A percentile compares a stretch with the other conserved stretches of the same genome.
Evolutionary conservation across 805 yeast genomes (phyloP).

Genomic region (Pichia rugopelliculosa): DNA sequence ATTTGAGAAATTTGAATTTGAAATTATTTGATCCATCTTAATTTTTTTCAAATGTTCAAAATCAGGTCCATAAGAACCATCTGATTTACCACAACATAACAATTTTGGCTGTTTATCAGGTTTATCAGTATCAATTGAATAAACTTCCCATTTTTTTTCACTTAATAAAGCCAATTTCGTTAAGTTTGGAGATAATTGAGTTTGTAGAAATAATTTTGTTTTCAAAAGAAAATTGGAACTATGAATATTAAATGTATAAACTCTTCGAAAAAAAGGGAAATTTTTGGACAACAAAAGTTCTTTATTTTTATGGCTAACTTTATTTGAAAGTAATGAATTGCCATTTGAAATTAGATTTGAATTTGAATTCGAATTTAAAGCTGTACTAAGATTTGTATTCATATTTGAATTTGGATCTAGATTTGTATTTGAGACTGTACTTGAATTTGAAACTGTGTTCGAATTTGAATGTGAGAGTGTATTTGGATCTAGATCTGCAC

Average conservation of each 20-base stretch:
- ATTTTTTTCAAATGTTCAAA: conserved; percentile 32
- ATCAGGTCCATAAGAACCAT: conserved; percentile 58
- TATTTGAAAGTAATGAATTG: background rate
- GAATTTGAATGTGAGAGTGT: no score
- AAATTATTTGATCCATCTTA: conserved; percentile 16
- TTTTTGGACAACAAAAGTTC: conserved; percentile 69
- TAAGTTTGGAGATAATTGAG: conserved; percentile 59
- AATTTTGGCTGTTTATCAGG: conserved; percentile 46
- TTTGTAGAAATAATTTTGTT: conserved; percentile 42
- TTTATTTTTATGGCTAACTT: conserved; percentile 25
- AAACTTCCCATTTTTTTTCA: conserved; percentile 70
- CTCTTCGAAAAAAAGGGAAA: conserved; percentile 73
- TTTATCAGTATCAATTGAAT: conserved; percentile 37
- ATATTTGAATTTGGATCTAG: no score
- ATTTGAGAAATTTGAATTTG: conserved; percentile 24
- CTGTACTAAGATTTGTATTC: no score
- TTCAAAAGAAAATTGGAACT: conserved; percentile 39
- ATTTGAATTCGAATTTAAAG: background rate
- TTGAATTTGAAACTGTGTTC: no score
- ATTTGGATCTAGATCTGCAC: background rate
- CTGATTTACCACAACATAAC: conserved; percentile 58
- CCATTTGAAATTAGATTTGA: background rate
- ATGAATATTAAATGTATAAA: conserved; percentile 47
- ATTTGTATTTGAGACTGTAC: no score
- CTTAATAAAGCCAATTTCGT: conserved; percentile 58